phyloP scores from a whole-genome alignment of 495 filamentous ascomycete species.

The Darksidea phi region DNA sequence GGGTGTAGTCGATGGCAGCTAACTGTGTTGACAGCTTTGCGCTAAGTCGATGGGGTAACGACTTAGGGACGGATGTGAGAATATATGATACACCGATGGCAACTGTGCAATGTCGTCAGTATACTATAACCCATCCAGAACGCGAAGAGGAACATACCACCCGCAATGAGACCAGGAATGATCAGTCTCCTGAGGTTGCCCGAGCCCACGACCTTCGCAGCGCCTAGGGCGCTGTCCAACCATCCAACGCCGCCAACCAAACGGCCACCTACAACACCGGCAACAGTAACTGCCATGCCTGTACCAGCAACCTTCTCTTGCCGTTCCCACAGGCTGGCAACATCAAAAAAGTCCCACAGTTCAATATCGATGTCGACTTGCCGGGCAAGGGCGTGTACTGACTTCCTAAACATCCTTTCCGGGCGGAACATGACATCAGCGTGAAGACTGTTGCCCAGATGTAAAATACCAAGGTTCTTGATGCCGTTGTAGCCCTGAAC shows the following conservation, averaged over 20 bases:
- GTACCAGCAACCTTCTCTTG: constrained; percentile 94
- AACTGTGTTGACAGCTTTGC: constrained; percentile 80
- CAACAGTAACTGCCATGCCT: constrained; percentile 88
- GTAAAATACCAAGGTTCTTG: constrained; percentile 80
- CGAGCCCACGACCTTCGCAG: constrained; percentile 74
- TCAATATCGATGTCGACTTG: constrained; percentile 86
- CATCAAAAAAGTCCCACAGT: constrained; percentile 89
- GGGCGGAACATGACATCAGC: constrained; percentile 78
- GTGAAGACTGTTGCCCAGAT: constrained; percentile 78
- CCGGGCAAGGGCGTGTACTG: constrained; percentile 73
- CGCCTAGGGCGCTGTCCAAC: constrained; percentile 82
- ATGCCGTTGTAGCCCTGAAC: constrained; percentile 81
- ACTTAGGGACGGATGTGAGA: constrained; percentile 78
- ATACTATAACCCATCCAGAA: not conserved
- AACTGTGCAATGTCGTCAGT: constrained; percentile 52
- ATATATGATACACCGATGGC: constrained; percentile 73
- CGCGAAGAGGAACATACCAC: constrained; percentile 58
- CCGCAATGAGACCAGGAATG: constrained; percentile 72
- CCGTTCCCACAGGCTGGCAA: constrained; percentile 73
- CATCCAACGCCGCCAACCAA: constrained; percentile 81
- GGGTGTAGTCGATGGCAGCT: constrained; percentile 81
- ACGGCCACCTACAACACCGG: constrained; percentile 78
- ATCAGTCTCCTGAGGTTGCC: constrained; percentile 79
- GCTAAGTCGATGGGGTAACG: constrained; percentile 82
- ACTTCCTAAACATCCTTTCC: constrained; percentile 87